Percentiles rank a stretch among this genome's conserved stretches.
phyloP scores from a whole-genome alignment of 257 asterid species.

The Ilex asprella region DNA sequence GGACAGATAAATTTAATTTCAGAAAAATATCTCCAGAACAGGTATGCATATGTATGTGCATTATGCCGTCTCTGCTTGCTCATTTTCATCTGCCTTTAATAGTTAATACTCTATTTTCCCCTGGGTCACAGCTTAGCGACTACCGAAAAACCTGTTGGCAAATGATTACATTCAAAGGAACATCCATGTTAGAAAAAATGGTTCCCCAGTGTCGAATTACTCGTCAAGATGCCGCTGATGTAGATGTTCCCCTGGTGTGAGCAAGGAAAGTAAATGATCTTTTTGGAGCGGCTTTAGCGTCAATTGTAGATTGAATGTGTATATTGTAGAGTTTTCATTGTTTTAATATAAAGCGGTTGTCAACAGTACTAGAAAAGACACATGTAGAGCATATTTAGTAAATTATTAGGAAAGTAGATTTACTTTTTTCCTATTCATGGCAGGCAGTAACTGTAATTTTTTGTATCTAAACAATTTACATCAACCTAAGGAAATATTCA shows the following conservation, averaged over 20 bases:
- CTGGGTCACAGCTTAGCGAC: slow-evolving; percentile 52
- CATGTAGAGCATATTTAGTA: too few species aligned
- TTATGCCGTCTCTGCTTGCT: slow-evolving; percentile 1
- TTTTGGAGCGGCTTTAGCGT: slow-evolving; percentile 20
- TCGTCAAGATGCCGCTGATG: slow-evolving; percentile 36
- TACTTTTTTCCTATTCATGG: too few species aligned
- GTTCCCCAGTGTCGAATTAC: slow-evolving; percentile 63
- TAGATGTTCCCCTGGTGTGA: slow-evolving; percentile 29
- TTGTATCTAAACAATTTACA: too few species aligned
- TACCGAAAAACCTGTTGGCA: slow-evolving; percentile 85
- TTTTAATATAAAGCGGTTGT: too few species aligned
- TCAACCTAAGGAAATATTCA: too few species aligned
- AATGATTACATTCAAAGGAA: slow-evolving; percentile 77
- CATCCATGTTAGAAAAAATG: slow-evolving; percentile 74
- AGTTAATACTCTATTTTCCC: not conserved
- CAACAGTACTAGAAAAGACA: too few species aligned
- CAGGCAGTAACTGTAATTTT: too few species aligned
- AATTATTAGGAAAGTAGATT: too few species aligned
- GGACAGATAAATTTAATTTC: slow-evolving; percentile 92
- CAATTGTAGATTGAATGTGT: slow-evolving; percentile 18
- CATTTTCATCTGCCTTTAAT: not conserved
- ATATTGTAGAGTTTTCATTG: not conserved
- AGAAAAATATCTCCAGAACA: slow-evolving; percentile 51
- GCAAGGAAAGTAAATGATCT: slow-evolving; percentile 9
- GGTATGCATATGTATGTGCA: slow-evolving; percentile 26